Conservation (phyloP, 202 grass and related monocot genomes). For the Hordeum pubiflorum region DNA sequence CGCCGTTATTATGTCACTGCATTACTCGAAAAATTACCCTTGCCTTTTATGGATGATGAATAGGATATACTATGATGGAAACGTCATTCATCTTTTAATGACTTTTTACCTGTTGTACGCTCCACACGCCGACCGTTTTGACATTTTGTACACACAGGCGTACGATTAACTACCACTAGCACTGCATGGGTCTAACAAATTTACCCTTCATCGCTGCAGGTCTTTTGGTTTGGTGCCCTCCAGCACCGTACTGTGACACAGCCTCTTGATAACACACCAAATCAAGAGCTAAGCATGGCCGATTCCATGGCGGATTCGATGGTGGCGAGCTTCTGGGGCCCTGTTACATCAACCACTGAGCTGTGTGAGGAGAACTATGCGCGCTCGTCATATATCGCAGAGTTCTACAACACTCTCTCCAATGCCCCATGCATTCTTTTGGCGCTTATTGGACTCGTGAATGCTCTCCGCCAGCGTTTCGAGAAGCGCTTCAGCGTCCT, state of each 20-base stretch:
- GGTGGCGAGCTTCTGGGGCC: constrained; percentile 78
- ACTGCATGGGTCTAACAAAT: background rate
- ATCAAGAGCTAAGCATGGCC: constrained; percentile 38
- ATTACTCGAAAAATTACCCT: background rate
- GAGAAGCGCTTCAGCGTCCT: constrained; percentile 86
- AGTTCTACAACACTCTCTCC: constrained; percentile 84
- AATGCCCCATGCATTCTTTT: constrained; percentile 68
- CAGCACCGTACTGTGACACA: background rate
- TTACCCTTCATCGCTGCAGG: background rate
- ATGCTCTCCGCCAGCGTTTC: constrained; percentile 61
- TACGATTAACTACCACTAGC: background rate
- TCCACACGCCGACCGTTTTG: background rate
- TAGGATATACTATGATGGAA: background rate
- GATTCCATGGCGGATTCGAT: constrained; percentile 39
- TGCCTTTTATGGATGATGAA: background rate
- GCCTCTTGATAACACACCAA: background rate
- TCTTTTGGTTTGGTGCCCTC: constrained; percentile 16
- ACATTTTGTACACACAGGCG: background rate
- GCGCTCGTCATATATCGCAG: constrained; percentile 68
- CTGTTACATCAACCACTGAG: constrained; percentile 74
- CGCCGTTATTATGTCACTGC: background rate
- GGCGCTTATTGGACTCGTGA: constrained; percentile 67
- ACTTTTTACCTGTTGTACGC: background rate
- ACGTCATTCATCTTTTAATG: background rate
- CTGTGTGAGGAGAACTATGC: constrained; percentile 72